Conservation (phyloP, 306 rosid genomes). For the Elaeagnus macrophylla region DNA sequence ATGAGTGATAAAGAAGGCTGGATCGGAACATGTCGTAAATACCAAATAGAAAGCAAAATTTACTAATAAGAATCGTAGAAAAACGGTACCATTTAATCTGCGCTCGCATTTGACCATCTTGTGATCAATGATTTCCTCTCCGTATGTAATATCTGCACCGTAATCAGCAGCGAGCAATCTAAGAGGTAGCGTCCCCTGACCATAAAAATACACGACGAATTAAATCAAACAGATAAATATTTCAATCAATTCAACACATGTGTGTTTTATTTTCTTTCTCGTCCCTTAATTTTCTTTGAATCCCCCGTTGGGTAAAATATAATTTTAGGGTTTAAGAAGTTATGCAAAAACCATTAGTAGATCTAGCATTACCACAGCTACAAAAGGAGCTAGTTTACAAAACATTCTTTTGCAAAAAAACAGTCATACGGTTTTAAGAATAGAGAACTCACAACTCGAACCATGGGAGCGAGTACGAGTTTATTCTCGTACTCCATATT, state of each 20-base stretch:
- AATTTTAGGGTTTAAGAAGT: no score
- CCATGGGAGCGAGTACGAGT: constrained; percentile 89
- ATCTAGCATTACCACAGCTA: no score
- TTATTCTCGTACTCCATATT: constrained; percentile 73
- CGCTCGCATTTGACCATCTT: constrained; percentile 78
- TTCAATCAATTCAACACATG: neutral
- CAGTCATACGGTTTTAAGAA: no score
- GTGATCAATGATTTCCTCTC: constrained; percentile 84
- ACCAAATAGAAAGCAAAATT: neutral
- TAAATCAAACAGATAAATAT: neutral
- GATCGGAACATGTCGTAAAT: neutral
- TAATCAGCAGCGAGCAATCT: constrained; percentile 75
- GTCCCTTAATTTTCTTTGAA: no score
- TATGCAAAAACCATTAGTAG: no score
- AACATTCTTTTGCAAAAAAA: no score
- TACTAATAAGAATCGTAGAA: neutral
- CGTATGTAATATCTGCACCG: constrained; percentile 77
- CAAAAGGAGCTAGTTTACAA: no score
- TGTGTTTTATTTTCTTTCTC: neutral
- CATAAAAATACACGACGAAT: constrained; percentile 1
- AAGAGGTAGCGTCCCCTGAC: constrained; percentile 75
- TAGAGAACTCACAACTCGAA: constrained; percentile 69
- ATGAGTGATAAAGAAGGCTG: neutral
- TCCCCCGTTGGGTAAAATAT: no score
- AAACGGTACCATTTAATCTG: constrained; percentile 55